phyloP scores from a whole-genome alignment of 2,329 filamentous ascomycete species.

The Monilinia polystroma region DNA sequence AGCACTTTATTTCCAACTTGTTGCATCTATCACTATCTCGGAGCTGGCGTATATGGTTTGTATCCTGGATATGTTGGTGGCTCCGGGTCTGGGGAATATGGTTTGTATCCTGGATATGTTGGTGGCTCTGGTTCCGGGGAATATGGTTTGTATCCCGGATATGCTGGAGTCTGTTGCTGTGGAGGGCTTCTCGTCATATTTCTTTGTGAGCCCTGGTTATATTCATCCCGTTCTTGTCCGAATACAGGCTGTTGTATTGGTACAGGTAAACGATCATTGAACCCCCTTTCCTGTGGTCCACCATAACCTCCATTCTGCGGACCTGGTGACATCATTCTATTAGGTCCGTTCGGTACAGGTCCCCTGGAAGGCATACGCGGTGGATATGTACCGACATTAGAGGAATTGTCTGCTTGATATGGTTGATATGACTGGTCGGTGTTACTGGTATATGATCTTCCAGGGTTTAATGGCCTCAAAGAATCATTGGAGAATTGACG shows the following conservation, averaged over 20 bases:
- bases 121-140: not conserved
- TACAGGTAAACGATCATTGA: constrained; percentile 1
- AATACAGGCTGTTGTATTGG: not conserved
- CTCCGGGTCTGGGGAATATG: not conserved
- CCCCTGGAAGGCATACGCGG: constrained; percentile 29
- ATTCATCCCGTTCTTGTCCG: not conserved
- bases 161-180: constrained; percentile 8
- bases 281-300: constrained; percentile 5
- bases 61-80: constrained; percentile 16
- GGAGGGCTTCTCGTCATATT: constrained; percentile 16
- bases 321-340: constrained; percentile 33
- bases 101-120: constrained; percentile 20
- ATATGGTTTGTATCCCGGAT: constrained; percentile 5
- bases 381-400: constrained; percentile 16
- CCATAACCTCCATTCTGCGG: constrained; percentile 22
- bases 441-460: constrained; percentile 31
- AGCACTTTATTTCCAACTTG: not conserved
- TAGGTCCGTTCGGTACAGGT: constrained; percentile 28
- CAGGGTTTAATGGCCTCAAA: constrained; percentile 29
- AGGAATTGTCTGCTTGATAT: constrained; percentile 13
- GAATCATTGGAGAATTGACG: constrained; percentile 35
- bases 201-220: not conserved
- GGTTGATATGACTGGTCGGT: constrained; percentile 22
- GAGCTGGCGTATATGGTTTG: constrained; percentile 12
- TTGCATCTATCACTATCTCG: not conserved